phyloP scores from a whole-genome alignment of 768 basidiomycete species.

The Rhodotorula taiwanensis region DNA sequence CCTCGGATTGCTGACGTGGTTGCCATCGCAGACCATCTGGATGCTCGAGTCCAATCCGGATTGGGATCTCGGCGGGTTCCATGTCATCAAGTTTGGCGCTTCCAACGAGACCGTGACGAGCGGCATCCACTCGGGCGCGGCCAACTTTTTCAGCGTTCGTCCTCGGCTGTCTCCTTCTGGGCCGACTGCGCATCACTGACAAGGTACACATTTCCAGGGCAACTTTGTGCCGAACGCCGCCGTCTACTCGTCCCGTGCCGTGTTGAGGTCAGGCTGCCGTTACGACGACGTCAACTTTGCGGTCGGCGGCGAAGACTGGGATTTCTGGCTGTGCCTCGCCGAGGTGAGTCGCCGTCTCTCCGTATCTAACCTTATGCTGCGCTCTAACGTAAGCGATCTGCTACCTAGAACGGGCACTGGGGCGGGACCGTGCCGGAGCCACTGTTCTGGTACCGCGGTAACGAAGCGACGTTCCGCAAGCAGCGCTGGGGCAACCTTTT shows the following conservation, averaged over 20 bases:
- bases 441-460: constrained; percentile 38
- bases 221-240: constrained; percentile 38
- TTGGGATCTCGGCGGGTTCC: constrained; percentile 31
- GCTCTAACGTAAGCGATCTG: not conserved
- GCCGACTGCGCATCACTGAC: not conserved
- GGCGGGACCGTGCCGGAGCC: constrained; percentile 35
- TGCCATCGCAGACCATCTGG: constrained; percentile 12
- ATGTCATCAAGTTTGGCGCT: constrained; percentile 27
- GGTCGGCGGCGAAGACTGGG: constrained; percentile 39
- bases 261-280: constrained; percentile 7
- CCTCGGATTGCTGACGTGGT: not conserved
- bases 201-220: constrained; percentile 3
- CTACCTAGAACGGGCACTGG: constrained; percentile 33
- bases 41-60: constrained; percentile 35
- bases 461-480: constrained; percentile 24
- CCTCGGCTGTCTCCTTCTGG: not conserved
- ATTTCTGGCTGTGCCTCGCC: constrained; percentile 40
- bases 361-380: not conserved
- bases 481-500: constrained; percentile 37
- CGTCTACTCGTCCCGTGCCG: constrained; percentile 15
- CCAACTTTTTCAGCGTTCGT: constrained; percentile 13
- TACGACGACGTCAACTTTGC: constrained; percentile 33
- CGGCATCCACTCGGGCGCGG: constrained; percentile 16
- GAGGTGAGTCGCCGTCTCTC: too few relatives aligned
- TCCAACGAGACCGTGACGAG: constrained; percentile 17